Conservation (phyloP, 2,329 filamentous ascomycete genomes). For the Aspergillus versicolor region DNA sequence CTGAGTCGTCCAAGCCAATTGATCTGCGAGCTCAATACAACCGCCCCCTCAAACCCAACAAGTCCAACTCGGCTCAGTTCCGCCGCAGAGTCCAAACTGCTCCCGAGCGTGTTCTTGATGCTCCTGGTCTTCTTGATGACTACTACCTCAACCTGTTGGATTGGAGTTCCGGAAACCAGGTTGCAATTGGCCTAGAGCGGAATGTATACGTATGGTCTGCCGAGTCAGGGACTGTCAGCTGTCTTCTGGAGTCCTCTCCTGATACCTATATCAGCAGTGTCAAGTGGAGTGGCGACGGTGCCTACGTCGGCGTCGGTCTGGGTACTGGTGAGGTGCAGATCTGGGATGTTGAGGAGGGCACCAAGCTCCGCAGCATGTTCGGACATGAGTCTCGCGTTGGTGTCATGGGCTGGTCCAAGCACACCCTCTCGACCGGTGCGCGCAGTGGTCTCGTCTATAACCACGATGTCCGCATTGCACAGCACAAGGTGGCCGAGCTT, state of each 20-base stretch:
- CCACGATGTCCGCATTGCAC: constrained; percentile 94
- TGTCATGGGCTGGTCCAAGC: constrained; percentile 99
- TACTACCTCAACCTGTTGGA: constrained; percentile 99
- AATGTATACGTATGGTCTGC: constrained; percentile 99
- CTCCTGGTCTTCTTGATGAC: constrained; percentile 92
- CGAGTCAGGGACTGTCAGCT: constrained; percentile 84
- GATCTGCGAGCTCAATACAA: constrained; percentile 98
- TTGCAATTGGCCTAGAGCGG: constrained; percentile 94
- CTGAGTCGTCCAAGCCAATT: constrained; percentile 96
- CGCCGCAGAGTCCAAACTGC: constrained; percentile 90
- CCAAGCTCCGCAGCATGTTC: constrained; percentile 97
- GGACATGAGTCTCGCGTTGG: constrained; percentile 95
- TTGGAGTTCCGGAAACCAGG: constrained; percentile 97
- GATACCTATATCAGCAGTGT: constrained; percentile 98
- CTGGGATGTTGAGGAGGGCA: constrained; percentile 94
- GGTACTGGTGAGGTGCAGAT: constrained; percentile 97
- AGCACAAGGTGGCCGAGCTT: constrained; percentile 97
- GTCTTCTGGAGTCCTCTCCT: constrained; percentile 78
- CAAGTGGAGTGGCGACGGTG: constrained; percentile 97
- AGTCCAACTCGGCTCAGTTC: constrained; percentile 75
- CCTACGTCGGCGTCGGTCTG: constrained; percentile 92
- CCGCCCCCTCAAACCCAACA: constrained; percentile 80
- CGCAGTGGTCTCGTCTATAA: constrained; percentile 95
- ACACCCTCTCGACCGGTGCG: constrained; percentile 90
- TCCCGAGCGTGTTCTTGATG: constrained; percentile 93